Conservation (phyloP, 2,329 filamentous ascomycete genomes). For the Aureobasidium sp. region DNA sequence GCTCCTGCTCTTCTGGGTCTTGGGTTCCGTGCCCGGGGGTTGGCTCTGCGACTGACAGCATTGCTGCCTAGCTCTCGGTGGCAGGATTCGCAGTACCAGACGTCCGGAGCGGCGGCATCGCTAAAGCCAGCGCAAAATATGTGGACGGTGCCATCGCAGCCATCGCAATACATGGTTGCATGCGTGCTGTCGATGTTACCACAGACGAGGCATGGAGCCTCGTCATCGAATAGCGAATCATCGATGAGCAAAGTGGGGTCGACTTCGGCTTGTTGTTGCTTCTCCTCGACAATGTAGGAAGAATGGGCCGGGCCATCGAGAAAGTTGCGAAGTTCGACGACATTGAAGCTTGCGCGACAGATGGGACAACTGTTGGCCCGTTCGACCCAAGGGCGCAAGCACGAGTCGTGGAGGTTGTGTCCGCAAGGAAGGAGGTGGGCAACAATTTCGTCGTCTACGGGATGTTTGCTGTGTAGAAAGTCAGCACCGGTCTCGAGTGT, state of each 20-base stretch:
- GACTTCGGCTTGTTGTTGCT: constrained; percentile 82
- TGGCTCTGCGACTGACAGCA: background rate
- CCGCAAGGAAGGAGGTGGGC: constrained; percentile 66
- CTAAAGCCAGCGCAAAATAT: constrained; percentile 69
- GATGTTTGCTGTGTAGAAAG: constrained; percentile 20
- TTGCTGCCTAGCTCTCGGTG: constrained; percentile 35
- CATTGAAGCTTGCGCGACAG: constrained; percentile 84
- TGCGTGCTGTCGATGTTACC: constrained; percentile 72
- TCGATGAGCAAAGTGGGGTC: constrained; percentile 73
- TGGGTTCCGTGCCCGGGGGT: background rate
- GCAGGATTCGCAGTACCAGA: constrained; percentile 89
- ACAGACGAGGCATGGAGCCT: constrained; percentile 76
- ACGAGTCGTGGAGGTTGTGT: constrained; percentile 87
- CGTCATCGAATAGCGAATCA: constrained; percentile 48
- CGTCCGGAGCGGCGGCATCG: constrained; percentile 48
- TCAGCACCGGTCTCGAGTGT: constrained; percentile 19
- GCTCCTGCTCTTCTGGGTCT: constrained; percentile 13
- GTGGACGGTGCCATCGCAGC: constrained; percentile 82
- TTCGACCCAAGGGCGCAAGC: constrained; percentile 88
- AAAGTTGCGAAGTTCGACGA: constrained; percentile 72
- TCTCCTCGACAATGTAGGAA: constrained; percentile 63
- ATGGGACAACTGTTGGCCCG: constrained; percentile 97
- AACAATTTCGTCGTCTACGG: constrained; percentile 43
- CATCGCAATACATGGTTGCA: constrained; percentile 79
- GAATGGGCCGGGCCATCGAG: constrained; percentile 55